phyloP scores from a whole-genome alignment of 495 filamentous ascomycete species.

The Staphylotrichum longicolle region DNA sequence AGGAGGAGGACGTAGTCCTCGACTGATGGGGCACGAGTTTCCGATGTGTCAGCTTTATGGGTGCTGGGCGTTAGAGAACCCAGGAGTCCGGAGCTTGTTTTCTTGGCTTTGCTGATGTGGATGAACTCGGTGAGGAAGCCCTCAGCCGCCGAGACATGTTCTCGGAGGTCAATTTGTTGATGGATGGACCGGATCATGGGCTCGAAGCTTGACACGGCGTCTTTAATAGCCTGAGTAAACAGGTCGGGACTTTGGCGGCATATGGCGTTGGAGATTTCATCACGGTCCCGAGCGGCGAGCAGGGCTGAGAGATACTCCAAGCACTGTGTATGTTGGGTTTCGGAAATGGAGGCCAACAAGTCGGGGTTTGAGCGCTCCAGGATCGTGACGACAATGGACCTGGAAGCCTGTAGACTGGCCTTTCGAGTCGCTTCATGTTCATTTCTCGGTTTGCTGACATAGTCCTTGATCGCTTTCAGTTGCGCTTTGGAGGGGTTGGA shows the following conservation, averaged over 20 bases:
- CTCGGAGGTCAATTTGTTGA: slow-evolving; percentile 60
- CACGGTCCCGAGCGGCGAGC: slow-evolving; percentile 59
- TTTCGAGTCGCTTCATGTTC: slow-evolving; percentile 50
- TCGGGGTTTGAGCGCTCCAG: slow-evolving; percentile 35
- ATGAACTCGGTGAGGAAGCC: slow-evolving; percentile 61
- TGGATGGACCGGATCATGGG: slow-evolving; percentile 63
- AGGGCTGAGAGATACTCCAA: slow-evolving; percentile 58
- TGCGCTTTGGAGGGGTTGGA: slow-evolving; percentile 45
- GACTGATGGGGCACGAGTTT: slow-evolving; percentile 46
- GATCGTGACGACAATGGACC: slow-evolving; percentile 55
- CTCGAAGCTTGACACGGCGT: slow-evolving; percentile 59
- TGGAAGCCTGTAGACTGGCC: slow-evolving; percentile 34
- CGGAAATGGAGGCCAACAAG: slow-evolving; percentile 39
- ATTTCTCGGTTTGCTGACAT: slow-evolving; percentile 43
- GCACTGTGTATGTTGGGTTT: slow-evolving; percentile 52
- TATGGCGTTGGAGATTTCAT: slow-evolving; percentile 55
- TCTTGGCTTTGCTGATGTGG: slow-evolving; percentile 41
- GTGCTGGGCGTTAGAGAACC: background rate
- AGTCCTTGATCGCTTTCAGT: slow-evolving; percentile 48
- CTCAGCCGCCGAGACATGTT: slow-evolving; percentile 55
- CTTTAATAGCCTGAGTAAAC: slow-evolving; percentile 56
- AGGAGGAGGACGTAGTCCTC: slow-evolving; percentile 61
- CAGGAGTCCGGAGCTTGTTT: slow-evolving; percentile 6
- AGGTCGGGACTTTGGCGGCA: slow-evolving; percentile 60
- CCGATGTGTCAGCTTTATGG: slow-evolving; percentile 19